Base-by-base conservation (phyloP, 2,329 filamentous ascomycete species). In the Talaromyces marneffei region DNA sequence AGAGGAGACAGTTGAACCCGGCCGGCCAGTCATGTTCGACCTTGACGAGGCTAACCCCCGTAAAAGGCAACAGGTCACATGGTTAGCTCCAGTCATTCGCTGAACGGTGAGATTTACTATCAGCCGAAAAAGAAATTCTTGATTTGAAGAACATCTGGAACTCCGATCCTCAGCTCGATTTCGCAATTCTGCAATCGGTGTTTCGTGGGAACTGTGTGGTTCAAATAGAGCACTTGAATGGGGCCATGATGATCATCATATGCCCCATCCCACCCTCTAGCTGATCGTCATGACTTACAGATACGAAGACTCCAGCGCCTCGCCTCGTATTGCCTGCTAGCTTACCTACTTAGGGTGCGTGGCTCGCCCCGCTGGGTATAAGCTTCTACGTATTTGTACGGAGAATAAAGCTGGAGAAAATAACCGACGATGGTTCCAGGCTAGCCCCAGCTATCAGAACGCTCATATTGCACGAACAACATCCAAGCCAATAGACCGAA, bases 11-110 rank as follows among this genome's bases (percentile, higher is more conserved):
- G 46, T 52, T 29, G 18, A 52, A 29, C 8, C 27, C 18, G 18
- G 23, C 46, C 25, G n/a, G 31, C 46, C 46, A 50, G 46, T 50
- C 14, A 50, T 14, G 12, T 5, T 31, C 46, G 25, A 52, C n/a
- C 46, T 23, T 33, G 27, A 52, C 27, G 29, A 33, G 46, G n/a
- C 46, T 31, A 35, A 14, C 16, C 18, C 12, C 50, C 50, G 33
- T 12, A 40, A 37, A 54, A 25, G 52, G 52, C 52, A 54, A 54
- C 20, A 14, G 20, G 52, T 54, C 52, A 54, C 31, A 54, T 54
- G 52, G 27, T 37, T 25, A 8, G 9, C 8, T 48, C 27, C 27
- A 6, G 14, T 27, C 42, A 48, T 35, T 52, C 48, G 9, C n/a
- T 23, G 27, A 20, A 31, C 27, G 18, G 23, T 16, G 42, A 46